phyloP scores from a whole-genome alignment of 139 green algal species.

The Astrephomene gubernaculifera region DNA sequence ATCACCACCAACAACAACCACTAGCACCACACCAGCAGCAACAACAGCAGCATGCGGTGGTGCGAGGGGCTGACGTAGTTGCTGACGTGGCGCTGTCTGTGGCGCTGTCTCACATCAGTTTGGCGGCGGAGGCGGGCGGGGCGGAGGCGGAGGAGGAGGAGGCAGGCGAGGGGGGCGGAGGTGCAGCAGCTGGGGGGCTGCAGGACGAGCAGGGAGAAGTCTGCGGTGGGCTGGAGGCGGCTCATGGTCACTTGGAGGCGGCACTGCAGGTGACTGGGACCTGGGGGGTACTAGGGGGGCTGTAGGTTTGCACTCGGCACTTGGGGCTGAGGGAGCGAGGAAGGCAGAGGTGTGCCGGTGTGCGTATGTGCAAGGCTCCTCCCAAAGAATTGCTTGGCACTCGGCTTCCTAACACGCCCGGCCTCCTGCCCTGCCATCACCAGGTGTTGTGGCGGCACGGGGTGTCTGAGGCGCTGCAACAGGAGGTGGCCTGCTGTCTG shows the following conservation, averaged over 20 bases:
- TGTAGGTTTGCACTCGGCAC: background rate
- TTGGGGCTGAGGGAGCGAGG: too few relatives aligned
- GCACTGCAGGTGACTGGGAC: conserved; percentile 35
- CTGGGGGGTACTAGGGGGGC: background rate
- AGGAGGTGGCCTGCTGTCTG: conserved; percentile 33
- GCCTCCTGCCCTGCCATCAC: background rate
- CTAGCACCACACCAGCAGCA: background rate
- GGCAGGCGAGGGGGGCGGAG: background rate
- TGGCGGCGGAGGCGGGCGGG: background rate
- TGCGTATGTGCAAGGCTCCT: too few relatives aligned
- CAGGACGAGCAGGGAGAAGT: too few relatives aligned
- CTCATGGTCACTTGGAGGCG: conserved; percentile 5
- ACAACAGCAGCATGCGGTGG: too few relatives aligned
- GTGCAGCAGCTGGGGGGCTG: background rate
- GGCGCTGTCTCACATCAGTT: conserved; percentile 29
- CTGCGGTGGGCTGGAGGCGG: conserved; percentile 20
- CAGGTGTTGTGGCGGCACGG: conserved; percentile 6
- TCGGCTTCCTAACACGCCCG: too few relatives aligned
- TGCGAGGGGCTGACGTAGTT: too few relatives aligned
- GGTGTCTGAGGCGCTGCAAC: conserved; percentile 3
- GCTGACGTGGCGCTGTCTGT: conserved; percentile 21
- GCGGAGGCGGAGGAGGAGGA: background rate
- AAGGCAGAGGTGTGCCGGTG: too few relatives aligned
- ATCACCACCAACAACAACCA: background rate
- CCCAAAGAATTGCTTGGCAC: too few relatives aligned